Percentiles rank a stretch among this genome's conserved stretches.
These are phyloP conservation scores for Pulveroboletus sp. DNA, from an alignment of 1,284 basidiomycete species.

Conservation along the genomic window DNA sequence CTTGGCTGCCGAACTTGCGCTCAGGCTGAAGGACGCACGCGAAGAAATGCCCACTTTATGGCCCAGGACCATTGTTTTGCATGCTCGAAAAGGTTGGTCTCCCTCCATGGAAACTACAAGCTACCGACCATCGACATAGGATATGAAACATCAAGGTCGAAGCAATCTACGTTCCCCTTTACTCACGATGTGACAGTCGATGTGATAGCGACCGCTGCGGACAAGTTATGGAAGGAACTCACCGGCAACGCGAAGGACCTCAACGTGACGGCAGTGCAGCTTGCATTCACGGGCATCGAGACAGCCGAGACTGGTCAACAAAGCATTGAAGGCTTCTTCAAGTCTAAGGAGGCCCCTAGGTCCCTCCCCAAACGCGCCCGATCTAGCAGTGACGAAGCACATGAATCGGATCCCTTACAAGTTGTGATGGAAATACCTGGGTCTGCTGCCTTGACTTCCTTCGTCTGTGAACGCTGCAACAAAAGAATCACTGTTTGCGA, in stretches of 20 bases:
- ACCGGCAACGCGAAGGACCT: constrained; percentile 54
- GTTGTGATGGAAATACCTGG: background rate
- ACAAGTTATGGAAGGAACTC: constrained; percentile 88
- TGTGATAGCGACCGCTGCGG: constrained; percentile 74
- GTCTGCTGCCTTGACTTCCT: constrained; percentile 33
- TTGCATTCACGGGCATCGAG: constrained; percentile 86
- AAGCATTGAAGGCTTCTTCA: constrained; percentile 86
- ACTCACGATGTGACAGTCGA: constrained; percentile 73
- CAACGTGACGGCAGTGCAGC: constrained; percentile 73
- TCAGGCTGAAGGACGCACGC: constrained; percentile 84
- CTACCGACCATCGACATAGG: constrained; percentile 42
- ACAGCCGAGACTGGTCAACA: constrained; percentile 79
- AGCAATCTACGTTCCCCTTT: constrained; percentile 85
- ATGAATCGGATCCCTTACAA: background rate
- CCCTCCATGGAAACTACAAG: background rate
- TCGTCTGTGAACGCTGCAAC: constrained; percentile 57
- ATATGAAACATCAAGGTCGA: constrained; percentile 68
- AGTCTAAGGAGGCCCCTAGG: constrained; percentile 30
- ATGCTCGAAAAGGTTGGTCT: constrained; percentile 62
- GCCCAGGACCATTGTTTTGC: constrained; percentile 89
- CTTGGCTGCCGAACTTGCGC: constrained; percentile 84
- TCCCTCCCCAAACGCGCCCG: constrained; percentile 32
- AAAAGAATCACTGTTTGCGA: constrained; percentile 39
- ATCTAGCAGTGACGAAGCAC: constrained; percentile 3
- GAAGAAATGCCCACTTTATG: constrained; percentile 75